These are phyloP conservation scores for Acorus gramineus DNA, from an alignment of 106 monocot species.

Conservation along the genomic window DNA sequence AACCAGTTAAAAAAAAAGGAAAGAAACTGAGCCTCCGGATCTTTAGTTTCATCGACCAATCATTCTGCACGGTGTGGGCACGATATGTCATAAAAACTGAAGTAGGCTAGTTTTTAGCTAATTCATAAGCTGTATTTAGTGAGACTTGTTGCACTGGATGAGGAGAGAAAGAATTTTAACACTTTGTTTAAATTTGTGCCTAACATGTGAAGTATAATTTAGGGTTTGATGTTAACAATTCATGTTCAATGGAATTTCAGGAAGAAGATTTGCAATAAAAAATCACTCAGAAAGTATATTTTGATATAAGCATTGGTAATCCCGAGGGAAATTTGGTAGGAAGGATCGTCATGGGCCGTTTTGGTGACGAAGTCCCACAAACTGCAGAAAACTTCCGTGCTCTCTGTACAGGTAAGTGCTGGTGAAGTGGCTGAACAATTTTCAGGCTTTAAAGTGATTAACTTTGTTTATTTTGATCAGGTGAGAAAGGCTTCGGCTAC, in stretches of 20 bases:
- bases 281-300: conserved; percentile 79
- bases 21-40: too few species aligned
- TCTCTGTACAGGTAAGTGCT: conserved; percentile 67
- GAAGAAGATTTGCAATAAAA: conserved; percentile 62
- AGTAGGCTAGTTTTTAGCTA: too few species aligned
- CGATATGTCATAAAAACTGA: too few species aligned
- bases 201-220: not conserved
- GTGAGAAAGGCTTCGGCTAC: conserved; percentile 92
- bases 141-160: too few species aligned
- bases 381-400: conserved; percentile 92
- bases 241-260: conserved; percentile 24
- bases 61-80: too few species aligned
- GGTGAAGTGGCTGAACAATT: not conserved
- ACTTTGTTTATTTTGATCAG: conserved; percentile 17
- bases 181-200: not conserved
- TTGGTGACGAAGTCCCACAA: conserved; percentile 88
- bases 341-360: conserved; percentile 84
- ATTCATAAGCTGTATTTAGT: too few species aligned
- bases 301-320: conserved; percentile 87
- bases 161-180: too few species aligned
- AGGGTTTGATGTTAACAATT: not conserved
- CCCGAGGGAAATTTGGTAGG: conserved; percentile 52
- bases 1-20: too few species aligned
- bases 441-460: not conserved
- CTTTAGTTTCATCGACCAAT: too few species aligned